Base-by-base conservation (phyloP, 345 rosid species). In the Pelargonium nanum region DNA sequence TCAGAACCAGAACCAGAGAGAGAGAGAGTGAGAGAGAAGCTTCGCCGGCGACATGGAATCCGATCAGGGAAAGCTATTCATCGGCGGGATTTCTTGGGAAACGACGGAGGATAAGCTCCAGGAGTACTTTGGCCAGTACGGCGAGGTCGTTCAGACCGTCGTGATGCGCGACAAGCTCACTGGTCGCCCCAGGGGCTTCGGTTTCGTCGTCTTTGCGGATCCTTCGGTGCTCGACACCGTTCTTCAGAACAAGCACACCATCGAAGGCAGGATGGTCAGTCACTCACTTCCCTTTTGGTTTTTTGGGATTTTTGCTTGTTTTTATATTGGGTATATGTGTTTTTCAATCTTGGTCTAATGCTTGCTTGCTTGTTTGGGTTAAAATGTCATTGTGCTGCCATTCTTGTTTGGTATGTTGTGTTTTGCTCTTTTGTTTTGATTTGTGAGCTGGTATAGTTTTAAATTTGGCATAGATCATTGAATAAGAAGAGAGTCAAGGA, bases 41-140 rank as follows among this genome's bases (percentile, higher is more conserved):
- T 28, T 28, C 32, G 32, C 32, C 32, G 32, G 3, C 3, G 48
- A 40, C 10, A 40, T 40, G 48, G 48, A 40, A 66, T 86, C 94
- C 53, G 94, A 92, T 86, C 92, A 79, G 67, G 96, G 95, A 44
- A 82, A 87, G 86, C 82, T 91, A 3, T 88, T 91, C 71, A 80
- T 91, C 65, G 96, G 97, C 24, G 97, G 97, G 72, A 85, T 91
- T 65, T 91, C 97, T 34, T 88, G 96, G 97, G 97, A 91, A 65
- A 91, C 96, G 0, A 69, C 66, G 59, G 96, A 91, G 76, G 89
- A 86, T 19, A 78, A 68, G 68, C 80, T 91, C 48, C 74, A 61
- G 24, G 94, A 88, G 52, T 79, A 91, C 72, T 91, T 91, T 64
- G 26, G 75, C 48, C 79, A 76, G 50, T 91, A 73, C 61, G 94